These are phyloP conservation scores for Candida gorgasii DNA, from an alignment of 805 yeast species.

Conservation along the genomic window DNA sequence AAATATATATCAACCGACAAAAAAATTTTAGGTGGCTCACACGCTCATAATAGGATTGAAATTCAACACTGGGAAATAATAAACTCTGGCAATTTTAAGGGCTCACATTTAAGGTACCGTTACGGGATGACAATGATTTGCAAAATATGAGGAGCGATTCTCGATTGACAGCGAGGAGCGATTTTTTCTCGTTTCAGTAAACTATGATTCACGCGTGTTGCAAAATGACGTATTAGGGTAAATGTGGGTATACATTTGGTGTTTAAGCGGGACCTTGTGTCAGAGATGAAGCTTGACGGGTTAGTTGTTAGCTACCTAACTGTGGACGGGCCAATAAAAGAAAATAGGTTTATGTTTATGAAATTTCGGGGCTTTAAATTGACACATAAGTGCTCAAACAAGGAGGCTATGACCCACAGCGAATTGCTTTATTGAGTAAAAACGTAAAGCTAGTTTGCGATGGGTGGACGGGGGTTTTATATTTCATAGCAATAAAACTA, in stretches of 20 bases:
- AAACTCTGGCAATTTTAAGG: background rate
- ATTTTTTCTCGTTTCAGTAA: no score
- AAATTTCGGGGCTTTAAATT: background rate
- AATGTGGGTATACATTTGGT: no score
- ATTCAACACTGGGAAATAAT: background rate
- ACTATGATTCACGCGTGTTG: background rate
- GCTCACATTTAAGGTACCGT: conserved; percentile 4
- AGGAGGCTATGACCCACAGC: conserved; percentile 7
- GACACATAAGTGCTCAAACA: conserved; percentile 7
- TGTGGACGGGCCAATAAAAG: no score
- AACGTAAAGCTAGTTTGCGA: background rate
- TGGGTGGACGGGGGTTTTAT: background rate
- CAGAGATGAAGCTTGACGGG: no score
- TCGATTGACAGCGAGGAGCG: conserved; percentile 1
- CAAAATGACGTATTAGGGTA: background rate
- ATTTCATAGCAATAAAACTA: background rate
- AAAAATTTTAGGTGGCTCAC: background rate
- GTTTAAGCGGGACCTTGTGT: no score
- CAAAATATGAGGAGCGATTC: background rate
- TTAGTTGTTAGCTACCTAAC: no score
- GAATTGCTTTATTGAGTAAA: background rate
- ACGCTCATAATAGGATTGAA: conserved; percentile 5
- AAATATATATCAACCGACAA: background rate
- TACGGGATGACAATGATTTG: background rate
- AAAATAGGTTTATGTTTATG: no score